phyloP scores from a whole-genome alignment of 2,329 filamentous ascomycete species.

The Aspergillaceae sp. region DNA sequence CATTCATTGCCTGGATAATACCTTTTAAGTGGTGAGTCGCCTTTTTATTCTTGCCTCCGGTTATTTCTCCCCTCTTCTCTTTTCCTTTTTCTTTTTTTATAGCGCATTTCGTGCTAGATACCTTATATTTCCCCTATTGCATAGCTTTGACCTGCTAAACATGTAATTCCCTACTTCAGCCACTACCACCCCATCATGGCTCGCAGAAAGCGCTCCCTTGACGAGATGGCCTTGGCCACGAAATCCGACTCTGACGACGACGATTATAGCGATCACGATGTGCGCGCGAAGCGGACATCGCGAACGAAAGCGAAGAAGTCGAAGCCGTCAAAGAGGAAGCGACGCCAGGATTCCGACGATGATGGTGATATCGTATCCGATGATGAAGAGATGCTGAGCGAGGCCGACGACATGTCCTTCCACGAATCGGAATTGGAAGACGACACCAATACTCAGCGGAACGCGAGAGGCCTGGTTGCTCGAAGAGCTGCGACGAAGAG shows the following conservation, averaged over 20 bases:
- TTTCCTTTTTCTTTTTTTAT: not conserved
- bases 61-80: not conserved
- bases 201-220: constrained; percentile 33
- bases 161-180: not conserved
- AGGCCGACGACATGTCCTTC: constrained; percentile 35
- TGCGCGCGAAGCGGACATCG: constrained; percentile 19
- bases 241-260: constrained; percentile 39
- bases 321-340: constrained; percentile 26
- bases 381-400: constrained; percentile 30
- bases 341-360: constrained; percentile 41
- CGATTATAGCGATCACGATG: constrained; percentile 35
- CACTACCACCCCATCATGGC: constrained; percentile 20
- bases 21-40: not conserved
- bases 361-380: constrained; percentile 38
- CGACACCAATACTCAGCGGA: constrained; percentile 40
- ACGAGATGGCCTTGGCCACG: constrained; percentile 34
- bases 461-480: constrained; percentile 49
- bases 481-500: constrained; percentile 48
- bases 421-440: constrained; percentile 40
- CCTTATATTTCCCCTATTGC: not conserved
- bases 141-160: not conserved
- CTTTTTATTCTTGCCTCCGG: not conserved
- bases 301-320: constrained; percentile 28
- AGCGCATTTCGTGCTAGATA: not conserved
- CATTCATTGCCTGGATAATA: not conserved